Evolutionary conservation across 2,329 filamentous ascomycete species (phyloP), one percentile per base, ranked within the genome.

Genomic region (Bipolaris sorokiniana): DNA sequence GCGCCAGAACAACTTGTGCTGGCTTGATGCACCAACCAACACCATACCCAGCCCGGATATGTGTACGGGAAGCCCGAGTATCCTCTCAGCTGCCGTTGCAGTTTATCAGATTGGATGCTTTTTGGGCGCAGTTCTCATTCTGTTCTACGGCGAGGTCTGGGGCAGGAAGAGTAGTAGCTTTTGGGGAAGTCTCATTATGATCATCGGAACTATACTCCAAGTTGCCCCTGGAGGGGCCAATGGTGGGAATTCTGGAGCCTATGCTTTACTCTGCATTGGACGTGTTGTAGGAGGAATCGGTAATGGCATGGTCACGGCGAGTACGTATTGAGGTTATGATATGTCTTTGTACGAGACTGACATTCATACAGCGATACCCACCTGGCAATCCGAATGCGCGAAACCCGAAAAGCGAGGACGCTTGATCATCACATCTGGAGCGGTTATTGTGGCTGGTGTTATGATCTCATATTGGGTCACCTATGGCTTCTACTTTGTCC

Each of bases 141-240:
- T 70, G 23, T 78, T 76, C 58, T 70, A 83, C n/a, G 86, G 85
- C 31, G 86, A 88, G 61, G 73, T 77, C 2, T 79, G 86, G 48
- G 85, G 84, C 7, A 77, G 85, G 1, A 69, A 68, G 40, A 68
- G 63, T 36, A 66, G 66, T 7, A 67, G 69, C 13, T 67, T 66
- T 22, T 54, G 70, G 46, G 46, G 62, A 3, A 54, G 60, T 40
- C 53, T 58, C 5, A 58, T 62, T 48, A 63, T 58, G 31, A 54
- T 69, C n/a, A 49, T 70, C 18, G 88, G 88, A 1, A 88, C 88
- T 0, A 74, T 79, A 15, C 73, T 91, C 59, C 88, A 91, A 33
- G 57, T 59, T 18, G 48, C 41, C 0, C 53, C 53, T n/a, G 53
- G 57, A 10, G 57, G 57, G 20, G 15, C 38, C 7, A 23, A 34